Evolutionary conservation across 257 asterid genomes (phyloP).

Genomic region (Fraxinus pennsylvanica): DNA sequence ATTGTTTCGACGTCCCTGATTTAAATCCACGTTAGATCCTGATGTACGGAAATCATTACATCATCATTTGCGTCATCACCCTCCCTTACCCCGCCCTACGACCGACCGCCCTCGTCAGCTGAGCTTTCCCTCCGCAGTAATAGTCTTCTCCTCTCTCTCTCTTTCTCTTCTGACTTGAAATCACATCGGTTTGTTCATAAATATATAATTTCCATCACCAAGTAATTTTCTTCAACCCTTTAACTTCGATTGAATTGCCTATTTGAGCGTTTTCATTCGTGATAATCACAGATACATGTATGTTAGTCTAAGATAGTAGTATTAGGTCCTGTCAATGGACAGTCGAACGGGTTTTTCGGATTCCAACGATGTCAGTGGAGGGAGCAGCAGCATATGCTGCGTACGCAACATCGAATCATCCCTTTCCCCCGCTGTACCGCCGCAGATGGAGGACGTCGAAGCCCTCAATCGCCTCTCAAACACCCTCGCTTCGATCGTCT

Average conservation of each 20-base stretch:
- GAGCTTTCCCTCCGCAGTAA: background rate
- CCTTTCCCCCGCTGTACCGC: conserved; percentile 32
- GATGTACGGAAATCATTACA: background rate
- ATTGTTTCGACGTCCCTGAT: background rate
- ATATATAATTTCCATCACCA: too few species aligned
- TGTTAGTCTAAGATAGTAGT: background rate
- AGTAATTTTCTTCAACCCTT: background rate
- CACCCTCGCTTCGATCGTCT: conserved; percentile 61
- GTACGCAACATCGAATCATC: conserved; percentile 42
- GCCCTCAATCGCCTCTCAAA: conserved; percentile 68
- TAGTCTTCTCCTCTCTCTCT: background rate
- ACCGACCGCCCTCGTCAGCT: background rate
- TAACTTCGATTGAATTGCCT: background rate
- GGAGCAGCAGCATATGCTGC: conserved; percentile 72
- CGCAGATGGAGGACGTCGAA: conserved; percentile 30
- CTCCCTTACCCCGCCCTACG: background rate
- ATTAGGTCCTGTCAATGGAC: conserved; percentile 39
- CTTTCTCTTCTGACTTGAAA: conserved; percentile 43
- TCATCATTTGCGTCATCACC: conserved; percentile 3
- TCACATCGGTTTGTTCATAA: background rate
- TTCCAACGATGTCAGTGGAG: conserved; percentile 64
- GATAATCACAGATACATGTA: conserved; percentile 10
- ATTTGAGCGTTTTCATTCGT: background rate
- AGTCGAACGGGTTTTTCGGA: conserved; percentile 55
- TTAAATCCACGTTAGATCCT: background rate